These are phyloP conservation scores for Hygrocybe punicea DNA, from an alignment of 768 basidiomycete species.

Conservation along the genomic window DNA sequence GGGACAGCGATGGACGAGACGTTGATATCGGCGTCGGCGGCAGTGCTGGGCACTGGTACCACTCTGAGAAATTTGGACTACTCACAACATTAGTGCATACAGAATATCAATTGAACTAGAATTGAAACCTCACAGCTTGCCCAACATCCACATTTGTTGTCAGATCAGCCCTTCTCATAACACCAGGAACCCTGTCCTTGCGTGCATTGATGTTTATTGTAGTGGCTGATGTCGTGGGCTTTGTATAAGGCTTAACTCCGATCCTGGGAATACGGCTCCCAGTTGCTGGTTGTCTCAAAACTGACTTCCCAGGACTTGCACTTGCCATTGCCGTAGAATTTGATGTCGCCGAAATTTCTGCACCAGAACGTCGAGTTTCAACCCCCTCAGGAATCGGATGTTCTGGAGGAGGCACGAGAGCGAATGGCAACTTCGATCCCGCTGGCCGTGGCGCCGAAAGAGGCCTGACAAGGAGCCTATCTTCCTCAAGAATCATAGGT, in stretches of 20 bases:
- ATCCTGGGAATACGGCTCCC: conserved; percentile 58
- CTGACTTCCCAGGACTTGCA: conserved; percentile 42
- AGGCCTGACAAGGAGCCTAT: neutral
- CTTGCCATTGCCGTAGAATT: conserved; percentile 20
- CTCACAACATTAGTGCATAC: neutral
- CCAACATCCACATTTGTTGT: neutral
- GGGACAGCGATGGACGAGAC: neutral
- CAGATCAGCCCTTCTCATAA: conserved; percentile 18
- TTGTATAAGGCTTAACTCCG: conserved; percentile 55
- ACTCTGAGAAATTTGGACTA: neutral
- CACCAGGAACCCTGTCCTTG: neutral
- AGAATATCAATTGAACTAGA: neutral
- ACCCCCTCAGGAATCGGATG: conserved; percentile 35
- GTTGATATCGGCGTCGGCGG: neutral
- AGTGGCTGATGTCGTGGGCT: conserved; percentile 27
- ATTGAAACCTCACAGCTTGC: neutral
- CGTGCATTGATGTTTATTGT: conserved; percentile 6
- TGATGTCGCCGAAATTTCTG: conserved; percentile 3
- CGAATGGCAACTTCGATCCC: conserved; percentile 34
- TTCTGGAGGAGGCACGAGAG: conserved; percentile 24
- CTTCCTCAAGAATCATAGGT: neutral
- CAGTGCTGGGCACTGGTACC: neutral
- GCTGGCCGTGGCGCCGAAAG: conserved; percentile 4
- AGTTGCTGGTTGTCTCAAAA: conserved; percentile 47
- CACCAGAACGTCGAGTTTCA: conserved; percentile 5